These are phyloP conservation scores for Baorangia bicolor DNA, from an alignment of 768 basidiomycete genomes.

Conservation along the genomic window DNA sequence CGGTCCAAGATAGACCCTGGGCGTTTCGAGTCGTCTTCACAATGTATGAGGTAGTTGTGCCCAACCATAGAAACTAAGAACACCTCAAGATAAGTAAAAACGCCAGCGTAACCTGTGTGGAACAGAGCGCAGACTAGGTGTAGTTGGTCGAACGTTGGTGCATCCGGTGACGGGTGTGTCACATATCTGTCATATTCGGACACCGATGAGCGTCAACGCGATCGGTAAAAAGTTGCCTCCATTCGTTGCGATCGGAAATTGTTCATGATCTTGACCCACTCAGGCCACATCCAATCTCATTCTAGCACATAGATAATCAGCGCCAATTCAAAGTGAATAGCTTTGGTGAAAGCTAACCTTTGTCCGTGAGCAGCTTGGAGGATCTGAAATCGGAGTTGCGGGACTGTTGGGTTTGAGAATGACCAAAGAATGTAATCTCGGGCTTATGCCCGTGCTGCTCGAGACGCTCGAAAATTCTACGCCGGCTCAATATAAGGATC, in stretches of 20 bases:
- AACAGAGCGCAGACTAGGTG: no score
- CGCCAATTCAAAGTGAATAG: background rate
- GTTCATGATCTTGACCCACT: background rate
- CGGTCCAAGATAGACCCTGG: no score
- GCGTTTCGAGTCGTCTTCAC: no score
- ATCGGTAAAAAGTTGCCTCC: no score
- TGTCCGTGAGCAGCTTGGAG: background rate
- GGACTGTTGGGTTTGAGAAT: background rate
- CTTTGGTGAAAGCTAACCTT: background rate
- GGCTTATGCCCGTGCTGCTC: background rate
- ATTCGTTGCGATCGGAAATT: no score
- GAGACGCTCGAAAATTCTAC: background rate
- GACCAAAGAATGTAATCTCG: background rate
- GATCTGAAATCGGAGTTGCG: background rate
- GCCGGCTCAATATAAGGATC: no score
- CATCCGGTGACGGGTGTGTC: background rate
- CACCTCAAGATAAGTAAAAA: no score
- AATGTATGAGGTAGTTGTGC: no score
- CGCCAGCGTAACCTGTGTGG: no score
- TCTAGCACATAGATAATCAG: background rate
- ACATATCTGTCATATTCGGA: no score
- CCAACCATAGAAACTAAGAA: no score
- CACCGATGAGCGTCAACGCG: no score
- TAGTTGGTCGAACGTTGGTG: background rate
- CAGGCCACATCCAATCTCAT: background rate